Conservation (phyloP, 2,329 filamentous ascomycete genomes). For the Colletotrichum spaethianum region DNA sequence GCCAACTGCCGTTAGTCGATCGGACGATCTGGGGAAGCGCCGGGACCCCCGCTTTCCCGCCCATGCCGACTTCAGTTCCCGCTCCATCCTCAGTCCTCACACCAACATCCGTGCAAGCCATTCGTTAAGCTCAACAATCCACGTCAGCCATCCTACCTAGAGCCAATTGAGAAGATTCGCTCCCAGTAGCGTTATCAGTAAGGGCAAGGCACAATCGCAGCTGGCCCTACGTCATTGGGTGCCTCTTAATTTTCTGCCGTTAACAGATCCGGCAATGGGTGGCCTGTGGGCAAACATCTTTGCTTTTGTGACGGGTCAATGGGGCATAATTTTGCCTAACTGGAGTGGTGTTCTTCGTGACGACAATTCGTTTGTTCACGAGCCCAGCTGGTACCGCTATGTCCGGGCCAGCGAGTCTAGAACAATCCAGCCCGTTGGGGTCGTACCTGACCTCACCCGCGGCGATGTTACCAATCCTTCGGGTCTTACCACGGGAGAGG, state of each 20-base stretch:
- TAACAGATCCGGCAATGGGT: conserved; percentile 1
- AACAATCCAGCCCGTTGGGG: conserved; percentile 50
- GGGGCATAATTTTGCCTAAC: not conserved
- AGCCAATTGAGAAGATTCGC: not conserved
- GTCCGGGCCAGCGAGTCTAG: conserved; percentile 54
- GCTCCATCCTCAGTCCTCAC: not conserved
- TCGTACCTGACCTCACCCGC: conserved; percentile 50
- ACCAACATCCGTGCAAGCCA: not conserved
- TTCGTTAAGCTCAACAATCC: not conserved
- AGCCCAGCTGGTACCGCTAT: conserved; percentile 55
- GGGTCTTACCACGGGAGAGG: conserved; percentile 49
- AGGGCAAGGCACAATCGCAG: not conserved
- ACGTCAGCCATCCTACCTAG: not conserved
- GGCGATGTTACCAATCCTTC: conserved; percentile 57
- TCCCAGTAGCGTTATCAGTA: not conserved
- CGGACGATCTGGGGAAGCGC: conserved; percentile 37
- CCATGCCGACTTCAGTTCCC: conserved; percentile 13
- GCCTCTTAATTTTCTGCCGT: not conserved
- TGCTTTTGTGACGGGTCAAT: conserved; percentile 24
- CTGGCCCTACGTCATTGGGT: not conserved
- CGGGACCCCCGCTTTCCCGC: conserved; percentile 34
- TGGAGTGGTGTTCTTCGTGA: not conserved
- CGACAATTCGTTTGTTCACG: conserved; percentile 3
- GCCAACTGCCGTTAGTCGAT: conserved; percentile 20
- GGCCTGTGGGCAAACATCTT: conserved; percentile 9